These are phyloP conservation scores for Dryas integrifolia DNA, from an alignment of 331 rosid species.

Conservation along the genomic window DNA sequence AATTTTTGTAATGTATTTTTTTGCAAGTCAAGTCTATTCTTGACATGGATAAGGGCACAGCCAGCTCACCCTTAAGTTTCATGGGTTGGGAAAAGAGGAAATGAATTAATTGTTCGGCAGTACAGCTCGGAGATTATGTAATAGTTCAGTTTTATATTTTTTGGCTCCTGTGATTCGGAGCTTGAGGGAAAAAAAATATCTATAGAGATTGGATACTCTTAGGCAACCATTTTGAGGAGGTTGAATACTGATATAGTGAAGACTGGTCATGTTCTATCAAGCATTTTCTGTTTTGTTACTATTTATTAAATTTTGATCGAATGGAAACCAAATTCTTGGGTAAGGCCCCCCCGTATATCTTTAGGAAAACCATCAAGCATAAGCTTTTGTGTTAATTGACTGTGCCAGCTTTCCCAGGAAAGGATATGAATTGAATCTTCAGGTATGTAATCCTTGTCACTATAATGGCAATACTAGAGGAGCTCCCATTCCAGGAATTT, in stretches of 20 bases:
- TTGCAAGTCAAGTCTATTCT: conserved; percentile 37
- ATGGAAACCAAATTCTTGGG: conserved; percentile 34
- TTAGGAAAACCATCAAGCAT: background rate
- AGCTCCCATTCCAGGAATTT: conserved; percentile 9
- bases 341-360: conserved; percentile 24
- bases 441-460: conserved; percentile 29
- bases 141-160: conserved; percentile 45
- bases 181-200: conserved; percentile 31
- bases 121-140: conserved; percentile 38
- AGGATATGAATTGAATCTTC: conserved; percentile 11
- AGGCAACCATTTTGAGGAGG: conserved; percentile 56
- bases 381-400: conserved; percentile 10
- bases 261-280: conserved; percentile 33
- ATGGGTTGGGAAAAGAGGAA: conserved; percentile 49
- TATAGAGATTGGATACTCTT: conserved; percentile 37
- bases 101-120: conserved; percentile 26
- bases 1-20: conserved; percentile 47
- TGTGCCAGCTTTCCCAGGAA: conserved; percentile 25
- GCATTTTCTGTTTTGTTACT: conserved; percentile 25
- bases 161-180: conserved; percentile 56
- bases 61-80: conserved; percentile 43
- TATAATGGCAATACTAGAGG: conserved; percentile 11
- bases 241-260: conserved; percentile 41
- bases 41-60: conserved; percentile 46
- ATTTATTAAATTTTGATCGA: conserved; percentile 34